Evolutionary conservation across 2,329 filamentous ascomycete genomes (phyloP).

Genomic region (Fusarium sp.): DNA sequence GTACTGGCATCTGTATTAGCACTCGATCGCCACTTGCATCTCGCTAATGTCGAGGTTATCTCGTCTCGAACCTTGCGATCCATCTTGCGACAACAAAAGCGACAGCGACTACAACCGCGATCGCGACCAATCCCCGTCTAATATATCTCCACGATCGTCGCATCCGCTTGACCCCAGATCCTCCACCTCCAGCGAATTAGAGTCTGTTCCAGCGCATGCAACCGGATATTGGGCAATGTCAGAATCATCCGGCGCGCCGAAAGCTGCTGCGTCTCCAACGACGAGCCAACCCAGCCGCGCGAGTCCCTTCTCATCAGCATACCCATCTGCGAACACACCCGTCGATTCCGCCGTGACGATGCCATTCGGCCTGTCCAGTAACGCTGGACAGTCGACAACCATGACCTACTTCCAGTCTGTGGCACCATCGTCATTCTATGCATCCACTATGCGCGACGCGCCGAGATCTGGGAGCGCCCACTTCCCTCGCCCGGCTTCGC

Average conservation of each 20-base stretch:
- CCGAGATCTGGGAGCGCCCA: constrained; percentile 54
- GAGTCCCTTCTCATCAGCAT: constrained; percentile 42
- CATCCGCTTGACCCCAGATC: constrained; percentile 31
- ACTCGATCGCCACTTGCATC: not conserved
- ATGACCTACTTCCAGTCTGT: not conserved
- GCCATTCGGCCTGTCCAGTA: not conserved
- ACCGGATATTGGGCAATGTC: constrained; percentile 45
- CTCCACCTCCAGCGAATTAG: constrained; percentile 29
- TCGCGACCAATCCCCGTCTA: constrained; percentile 27
- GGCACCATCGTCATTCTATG: constrained; percentile 48
- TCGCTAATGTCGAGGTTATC: not conserved
- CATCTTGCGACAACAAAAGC: constrained; percentile 21
- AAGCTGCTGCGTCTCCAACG: constrained; percentile 40
- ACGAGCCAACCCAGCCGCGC: constrained; percentile 44
- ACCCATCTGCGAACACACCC: constrained; percentile 34
- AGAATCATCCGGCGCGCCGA: constrained; percentile 37
- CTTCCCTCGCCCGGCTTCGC: constrained; percentile 49
- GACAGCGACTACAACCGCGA: constrained; percentile 14
- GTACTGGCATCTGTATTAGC: not conserved
- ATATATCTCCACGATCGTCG: constrained; percentile 37
- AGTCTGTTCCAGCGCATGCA: constrained; percentile 42
- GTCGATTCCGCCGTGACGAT: constrained; percentile 4
- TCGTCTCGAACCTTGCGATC: not conserved
- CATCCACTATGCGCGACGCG: constrained; percentile 52
- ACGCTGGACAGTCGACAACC: not conserved